Conservation (phyloP, 1,284 basidiomycete species). For the Paramarasmius palmivorus region DNA sequence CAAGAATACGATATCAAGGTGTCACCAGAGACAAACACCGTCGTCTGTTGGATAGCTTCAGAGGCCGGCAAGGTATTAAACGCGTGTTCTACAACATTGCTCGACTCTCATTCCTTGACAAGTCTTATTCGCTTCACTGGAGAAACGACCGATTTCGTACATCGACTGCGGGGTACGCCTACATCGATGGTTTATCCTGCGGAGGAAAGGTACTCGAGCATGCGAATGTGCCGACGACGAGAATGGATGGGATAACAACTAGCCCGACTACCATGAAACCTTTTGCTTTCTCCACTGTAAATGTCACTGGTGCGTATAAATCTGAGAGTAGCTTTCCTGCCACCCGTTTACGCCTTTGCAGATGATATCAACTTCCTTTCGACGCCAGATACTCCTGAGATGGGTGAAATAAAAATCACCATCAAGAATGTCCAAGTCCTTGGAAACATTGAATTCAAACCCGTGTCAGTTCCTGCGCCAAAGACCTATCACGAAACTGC, state of each 20-base stretch:
- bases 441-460: not conserved
- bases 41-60: conserved; percentile 3
- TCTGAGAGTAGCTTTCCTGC: not conserved
- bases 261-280: too few species aligned
- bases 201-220: too few species aligned
- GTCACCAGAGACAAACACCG: not conserved
- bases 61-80: conserved; percentile 3
- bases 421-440: not conserved
- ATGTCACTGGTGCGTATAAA: too few species aligned
- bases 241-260: too few species aligned
- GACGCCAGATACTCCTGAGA: not conserved
- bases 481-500: conserved; percentile 1
- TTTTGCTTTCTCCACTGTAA: too few species aligned
- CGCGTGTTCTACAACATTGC: too few species aligned
- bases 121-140: too few species aligned
- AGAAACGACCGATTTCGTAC: too few species aligned
- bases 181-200: too few species aligned
- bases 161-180: too few species aligned
- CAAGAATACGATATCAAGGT: conserved; percentile 3
- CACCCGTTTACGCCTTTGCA: not conserved
- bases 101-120: too few species aligned
- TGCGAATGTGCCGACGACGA: too few species aligned
- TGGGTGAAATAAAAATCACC: not conserved
- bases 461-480: not conserved
- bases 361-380: not conserved